Evolutionary conservation across 2,329 filamentous ascomycete genomes (phyloP).

Genomic region (Diaporthe longicolla): DNA sequence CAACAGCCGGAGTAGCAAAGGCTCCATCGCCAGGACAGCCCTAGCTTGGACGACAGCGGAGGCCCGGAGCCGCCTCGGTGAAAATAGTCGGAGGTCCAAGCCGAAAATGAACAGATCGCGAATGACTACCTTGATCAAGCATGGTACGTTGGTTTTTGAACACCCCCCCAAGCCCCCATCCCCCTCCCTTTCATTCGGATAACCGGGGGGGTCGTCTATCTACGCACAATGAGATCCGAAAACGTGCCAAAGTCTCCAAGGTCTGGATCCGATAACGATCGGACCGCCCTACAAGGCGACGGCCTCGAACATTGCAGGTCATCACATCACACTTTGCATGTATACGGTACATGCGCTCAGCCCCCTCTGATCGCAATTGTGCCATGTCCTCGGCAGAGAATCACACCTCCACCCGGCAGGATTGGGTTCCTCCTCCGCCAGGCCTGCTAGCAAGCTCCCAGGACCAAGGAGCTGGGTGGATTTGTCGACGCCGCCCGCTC

Average conservation of each 20-base stretch:
- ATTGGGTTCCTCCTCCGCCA: no score
- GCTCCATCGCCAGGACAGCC: conserved; percentile 11
- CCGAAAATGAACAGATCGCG: conserved; percentile 26
- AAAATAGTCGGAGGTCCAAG: conserved; percentile 1
- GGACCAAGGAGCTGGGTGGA: conserved; percentile 31
- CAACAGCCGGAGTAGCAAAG: background rate
- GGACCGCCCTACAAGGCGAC: conserved; percentile 30
- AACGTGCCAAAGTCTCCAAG: conserved; percentile 27
- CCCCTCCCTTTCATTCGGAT: conserved; percentile 9
- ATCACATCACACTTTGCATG: conserved; percentile 1
- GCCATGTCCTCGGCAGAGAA: background rate
- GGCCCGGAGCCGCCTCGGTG: conserved; percentile 21
- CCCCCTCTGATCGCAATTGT: background rate
- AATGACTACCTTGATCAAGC: conserved; percentile 25
- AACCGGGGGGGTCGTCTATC: background rate
- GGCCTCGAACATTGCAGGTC: conserved; percentile 6
- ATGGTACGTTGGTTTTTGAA: background rate
- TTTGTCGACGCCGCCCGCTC: background rate
- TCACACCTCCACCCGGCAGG: background rate
- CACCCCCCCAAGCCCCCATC: background rate
- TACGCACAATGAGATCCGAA: conserved; percentile 6
- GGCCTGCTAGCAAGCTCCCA: conserved; percentile 19
- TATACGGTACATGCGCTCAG: conserved; percentile 15
- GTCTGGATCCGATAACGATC: conserved; percentile 32
- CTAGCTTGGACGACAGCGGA: background rate